A percentile compares a stretch with the other conserved stretches of the same genome.
These are phyloP conservation scores for Verticillium nubilum DNA, from an alignment of 2,329 filamentous ascomycete genomes.

Conservation along the genomic window DNA sequence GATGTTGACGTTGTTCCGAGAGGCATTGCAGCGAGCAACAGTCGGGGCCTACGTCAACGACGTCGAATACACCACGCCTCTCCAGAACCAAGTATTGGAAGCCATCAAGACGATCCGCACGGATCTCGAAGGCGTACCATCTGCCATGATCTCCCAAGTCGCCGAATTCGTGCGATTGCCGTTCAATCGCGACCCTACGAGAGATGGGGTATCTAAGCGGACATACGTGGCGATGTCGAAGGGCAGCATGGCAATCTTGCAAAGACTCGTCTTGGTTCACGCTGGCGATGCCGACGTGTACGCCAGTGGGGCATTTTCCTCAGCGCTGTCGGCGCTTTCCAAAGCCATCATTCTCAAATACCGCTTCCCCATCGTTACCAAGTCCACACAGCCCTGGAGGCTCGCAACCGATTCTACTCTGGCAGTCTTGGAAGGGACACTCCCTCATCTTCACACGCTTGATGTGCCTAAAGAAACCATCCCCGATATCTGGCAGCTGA, in stretches of 20 bases:
- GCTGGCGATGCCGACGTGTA: slow-evolving; percentile 64
- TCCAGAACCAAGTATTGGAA: slow-evolving; percentile 66
- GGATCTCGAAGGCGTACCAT: slow-evolving; percentile 58
- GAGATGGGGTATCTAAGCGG: slow-evolving; percentile 44
- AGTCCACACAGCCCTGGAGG: slow-evolving; percentile 69
- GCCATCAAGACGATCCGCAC: slow-evolving; percentile 63
- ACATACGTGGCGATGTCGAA: slow-evolving; percentile 91
- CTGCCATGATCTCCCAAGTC: slow-evolving; percentile 63
- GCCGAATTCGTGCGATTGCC: slow-evolving; percentile 68
- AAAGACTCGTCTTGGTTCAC: slow-evolving; percentile 54
- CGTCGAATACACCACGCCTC: slow-evolving; percentile 63
- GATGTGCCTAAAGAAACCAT: slow-evolving; percentile 38
- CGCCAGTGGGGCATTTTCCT: slow-evolving; percentile 57
- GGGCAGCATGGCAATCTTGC: slow-evolving; percentile 66
- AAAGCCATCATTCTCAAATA: slow-evolving; percentile 77
- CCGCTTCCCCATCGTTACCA: slow-evolving; percentile 65
- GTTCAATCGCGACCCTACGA: slow-evolving; percentile 40
- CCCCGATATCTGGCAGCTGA: slow-evolving; percentile 63
- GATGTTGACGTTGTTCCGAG: slow-evolving; percentile 67
- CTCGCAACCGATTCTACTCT: slow-evolving; percentile 69
- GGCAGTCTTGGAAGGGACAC: slow-evolving; percentile 59
- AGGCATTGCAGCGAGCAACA: slow-evolving; percentile 66
- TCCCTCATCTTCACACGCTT: slow-evolving; percentile 53
- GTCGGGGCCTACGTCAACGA: slow-evolving; percentile 65
- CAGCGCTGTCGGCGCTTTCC: slow-evolving; percentile 61